These are phyloP conservation scores for Pterocarpus santalinus DNA, from an alignment of 306 rosid genomes.

Conservation along the genomic window DNA sequence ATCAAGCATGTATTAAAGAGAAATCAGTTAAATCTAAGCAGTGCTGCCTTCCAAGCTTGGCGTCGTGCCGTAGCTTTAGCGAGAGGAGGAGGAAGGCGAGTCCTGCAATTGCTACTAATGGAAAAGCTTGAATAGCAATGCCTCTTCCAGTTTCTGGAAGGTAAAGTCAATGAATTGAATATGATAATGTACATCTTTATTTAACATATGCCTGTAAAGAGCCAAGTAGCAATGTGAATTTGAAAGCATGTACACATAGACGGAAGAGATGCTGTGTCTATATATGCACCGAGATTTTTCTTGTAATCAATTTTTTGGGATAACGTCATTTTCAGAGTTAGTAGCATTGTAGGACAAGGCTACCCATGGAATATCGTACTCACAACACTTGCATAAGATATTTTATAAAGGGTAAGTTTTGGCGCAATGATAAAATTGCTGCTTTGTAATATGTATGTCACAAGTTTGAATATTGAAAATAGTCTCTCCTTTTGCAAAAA, in stretches of 20 bases:
- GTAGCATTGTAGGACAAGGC: no score
- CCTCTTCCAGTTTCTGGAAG: conserved; percentile 15
- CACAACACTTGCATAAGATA: no score
- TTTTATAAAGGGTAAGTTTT: no score
- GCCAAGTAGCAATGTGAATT: conserved; percentile 46
- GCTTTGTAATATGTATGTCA: no score
- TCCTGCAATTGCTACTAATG: conserved; percentile 70
- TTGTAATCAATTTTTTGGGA: neutral
- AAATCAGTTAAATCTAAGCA: conserved; percentile 59
- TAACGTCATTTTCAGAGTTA: no score
- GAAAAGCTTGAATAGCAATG: conserved; percentile 49
- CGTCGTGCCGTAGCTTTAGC: conserved; percentile 71
- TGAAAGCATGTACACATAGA: conserved; percentile 42
- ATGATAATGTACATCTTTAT: conserved; percentile 51
- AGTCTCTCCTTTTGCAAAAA: no score
- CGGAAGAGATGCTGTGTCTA: conserved; percentile 33
- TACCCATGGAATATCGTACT: no score
- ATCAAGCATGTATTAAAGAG: conserved; percentile 43
- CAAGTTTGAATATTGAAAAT: no score
- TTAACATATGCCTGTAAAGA: conserved; percentile 48
- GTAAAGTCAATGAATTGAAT: conserved; percentile 28
- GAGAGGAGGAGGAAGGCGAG: conserved; percentile 77
- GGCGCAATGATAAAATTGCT: no score
- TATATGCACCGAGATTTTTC: conserved; percentile 39
- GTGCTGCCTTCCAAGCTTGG: conserved; percentile 86